Base-by-base conservation (phyloP, 139 green algal species). In the Coelastrella sp. region DNA sequence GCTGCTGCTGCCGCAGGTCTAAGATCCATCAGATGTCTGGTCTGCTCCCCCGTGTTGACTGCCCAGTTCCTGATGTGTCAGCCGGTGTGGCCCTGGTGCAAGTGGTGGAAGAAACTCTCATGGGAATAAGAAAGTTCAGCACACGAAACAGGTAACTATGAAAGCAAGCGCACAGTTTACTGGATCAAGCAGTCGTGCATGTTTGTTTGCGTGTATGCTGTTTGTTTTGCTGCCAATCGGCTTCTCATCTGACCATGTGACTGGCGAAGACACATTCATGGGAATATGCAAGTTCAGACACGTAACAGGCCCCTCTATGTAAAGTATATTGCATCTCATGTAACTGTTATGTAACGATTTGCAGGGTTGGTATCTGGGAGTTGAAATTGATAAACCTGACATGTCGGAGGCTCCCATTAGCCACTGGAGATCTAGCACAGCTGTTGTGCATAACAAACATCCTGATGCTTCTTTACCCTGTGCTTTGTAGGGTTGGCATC, bases 291-390 rank as follows among this genome's bases (percentile, higher is more conserved):
- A n/a, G n/a, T n/a, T n/a, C n/a, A n/a, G n/a, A n/a, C n/a, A n/a
- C n/a, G n/a, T n/a, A n/a, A n/a, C n/a, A n/a, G n/a, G n/a, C n/a
- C n/a, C n/a, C n/a, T n/a, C n/a, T n/a, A n/a, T n/a, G n/a, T n/a
- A n/a, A n/a, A n/a, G n/a, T n/a, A n/a, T n/a, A n/a, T n/a, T n/a
- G n/a, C n/a, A n/a, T n/a, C n/a, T n/a, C n/a, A n/a, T n/a, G n/a
- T n/a, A n/a, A n/a, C n/a, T n/a, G n/a, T n/a, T n/a, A n/a, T n/a
- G n/a, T n/a, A n/a, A n/a, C n/a, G n/a, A n/a, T n/a, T n/a, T n/a
- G n/a, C 73, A 90, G 85, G 85, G 22, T 90, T 32, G 85, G 85
- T 4, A 65, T 90, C 19, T 90, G 85, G 85, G 58, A 90, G 74
- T n/a, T 90, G 73, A 90, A 84, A 73, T 22, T 83, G 16, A 64